These are phyloP conservation scores for Trichoderma semiorbis DNA, from an alignment of 2,329 filamentous ascomycete genomes.

Conservation along the genomic window DNA sequence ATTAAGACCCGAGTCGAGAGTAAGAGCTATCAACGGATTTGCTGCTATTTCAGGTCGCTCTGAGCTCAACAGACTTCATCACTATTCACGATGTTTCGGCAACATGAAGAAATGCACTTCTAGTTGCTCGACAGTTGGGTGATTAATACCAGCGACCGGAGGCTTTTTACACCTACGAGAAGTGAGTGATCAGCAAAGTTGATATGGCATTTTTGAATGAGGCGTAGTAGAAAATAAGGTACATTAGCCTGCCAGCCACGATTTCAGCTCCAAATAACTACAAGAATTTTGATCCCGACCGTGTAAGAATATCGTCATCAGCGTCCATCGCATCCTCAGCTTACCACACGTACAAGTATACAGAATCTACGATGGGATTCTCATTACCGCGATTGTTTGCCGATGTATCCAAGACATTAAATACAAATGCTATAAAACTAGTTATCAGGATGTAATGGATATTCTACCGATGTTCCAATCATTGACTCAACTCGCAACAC, in stretches of 20 bases:
- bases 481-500: not conserved
- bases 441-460: not conserved
- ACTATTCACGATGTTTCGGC: not conserved
- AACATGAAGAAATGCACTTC: not conserved
- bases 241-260: not conserved
- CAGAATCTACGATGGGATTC: not conserved
- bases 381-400: fast-evolving
- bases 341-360: not conserved
- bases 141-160: too few species aligned
- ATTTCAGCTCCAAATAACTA: not conserved
- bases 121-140: not conserved
- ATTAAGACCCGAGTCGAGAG: not conserved
- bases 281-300: not conserved
- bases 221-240: not conserved
- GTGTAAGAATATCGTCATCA: slow-evolving; percentile 10
- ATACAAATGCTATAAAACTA: not conserved
- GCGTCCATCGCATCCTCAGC: not conserved
- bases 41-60: not conserved
- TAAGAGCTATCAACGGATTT: not conserved
- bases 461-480: not conserved
- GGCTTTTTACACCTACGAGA: not conserved
- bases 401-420: not conserved
- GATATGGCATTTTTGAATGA: not conserved
- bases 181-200: not conserved
- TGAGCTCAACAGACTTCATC: not conserved